phyloP scores from a whole-genome alignment of 176 grass and related monocot species.

The Lolium rigidum region DNA sequence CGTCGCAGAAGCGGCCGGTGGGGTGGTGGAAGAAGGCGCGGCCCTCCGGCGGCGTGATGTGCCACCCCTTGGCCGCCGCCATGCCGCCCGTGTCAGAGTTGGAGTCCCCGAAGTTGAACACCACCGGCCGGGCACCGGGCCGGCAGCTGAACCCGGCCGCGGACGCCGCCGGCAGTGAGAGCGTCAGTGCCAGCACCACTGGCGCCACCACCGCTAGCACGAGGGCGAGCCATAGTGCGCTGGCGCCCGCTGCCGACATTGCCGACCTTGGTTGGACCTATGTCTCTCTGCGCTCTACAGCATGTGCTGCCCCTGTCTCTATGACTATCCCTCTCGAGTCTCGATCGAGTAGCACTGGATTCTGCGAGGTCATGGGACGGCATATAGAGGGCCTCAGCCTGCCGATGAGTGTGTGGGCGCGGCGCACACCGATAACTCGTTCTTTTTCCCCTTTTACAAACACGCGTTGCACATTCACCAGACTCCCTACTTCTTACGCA shows the following conservation, averaged over 20 bases:
- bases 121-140: constrained; percentile 49
- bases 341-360: constrained; percentile 3
- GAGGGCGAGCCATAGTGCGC: neutral
- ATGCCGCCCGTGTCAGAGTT: constrained; percentile 94
- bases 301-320: constrained; percentile 30
- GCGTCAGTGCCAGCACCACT: neutral
- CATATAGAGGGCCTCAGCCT: neutral
- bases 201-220: neutral
- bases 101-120: constrained; percentile 94
- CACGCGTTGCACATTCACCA: neutral
- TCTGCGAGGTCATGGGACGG: constrained; percentile 7
- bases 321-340: neutral
- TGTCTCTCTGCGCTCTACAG: constrained; percentile 23
- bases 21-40: constrained; percentile 72
- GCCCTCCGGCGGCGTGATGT: constrained; percentile 58
- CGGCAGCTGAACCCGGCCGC: constrained; percentile 41
- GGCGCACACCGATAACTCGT: neutral
- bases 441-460: neutral
- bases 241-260: constrained; percentile 31
- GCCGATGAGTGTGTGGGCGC: neutral
- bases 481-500: neutral
- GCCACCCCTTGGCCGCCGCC: constrained; percentile 59
- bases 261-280: constrained; percentile 22
- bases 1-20: constrained; percentile 84
- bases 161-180: neutral